A percentile compares a stretch with the other conserved stretches of the same genome.
Evolutionary conservation across 371 early-diverging fungal genomes (phyloP).

Genomic region (Blakeslea trispora): DNA sequence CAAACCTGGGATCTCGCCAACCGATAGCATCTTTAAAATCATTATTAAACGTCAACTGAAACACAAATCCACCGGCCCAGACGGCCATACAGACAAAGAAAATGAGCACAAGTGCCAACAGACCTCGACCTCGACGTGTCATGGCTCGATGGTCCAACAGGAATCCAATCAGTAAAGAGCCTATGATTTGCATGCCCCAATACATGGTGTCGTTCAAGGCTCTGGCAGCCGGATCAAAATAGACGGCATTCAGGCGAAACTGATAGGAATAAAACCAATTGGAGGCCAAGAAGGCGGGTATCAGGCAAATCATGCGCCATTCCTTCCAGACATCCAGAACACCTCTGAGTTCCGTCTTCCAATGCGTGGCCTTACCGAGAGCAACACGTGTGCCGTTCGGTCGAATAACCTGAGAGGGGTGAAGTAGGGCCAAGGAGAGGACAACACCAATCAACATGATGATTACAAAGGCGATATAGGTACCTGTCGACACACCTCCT

Average conservation of each 20-base stretch:
- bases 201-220: conserved; percentile 70
- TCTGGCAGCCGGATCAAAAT: conserved; percentile 63
- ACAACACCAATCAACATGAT: conserved; percentile 64
- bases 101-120: conserved; percentile 51
- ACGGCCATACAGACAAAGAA: conserved; percentile 51
- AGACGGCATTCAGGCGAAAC: conserved; percentile 43
- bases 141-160: conserved; percentile 55
- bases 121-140: conserved; percentile 55
- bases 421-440: conserved; percentile 55
- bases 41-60: conserved; percentile 54
- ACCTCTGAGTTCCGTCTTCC: conserved; percentile 59
- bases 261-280: conserved; percentile 83
- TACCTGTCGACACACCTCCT: conserved; percentile 53
- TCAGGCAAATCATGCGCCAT: conserved; percentile 58
- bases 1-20: conserved; percentile 33
- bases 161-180: conserved; percentile 53
- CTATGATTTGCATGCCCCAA: conserved; percentile 73
- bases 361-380: conserved; percentile 50
- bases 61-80: conserved; percentile 65
- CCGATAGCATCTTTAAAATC: conserved; percentile 30
- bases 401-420: conserved; percentile 61
- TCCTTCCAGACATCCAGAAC: conserved; percentile 66
- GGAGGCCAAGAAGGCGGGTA: conserved; percentile 73
- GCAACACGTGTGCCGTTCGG: conserved; percentile 65
- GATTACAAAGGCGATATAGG: conserved; percentile 69